phyloP scores from a whole-genome alignment of 192 early-diverging fungal species.

The Helicostylum pulchrum region DNA sequence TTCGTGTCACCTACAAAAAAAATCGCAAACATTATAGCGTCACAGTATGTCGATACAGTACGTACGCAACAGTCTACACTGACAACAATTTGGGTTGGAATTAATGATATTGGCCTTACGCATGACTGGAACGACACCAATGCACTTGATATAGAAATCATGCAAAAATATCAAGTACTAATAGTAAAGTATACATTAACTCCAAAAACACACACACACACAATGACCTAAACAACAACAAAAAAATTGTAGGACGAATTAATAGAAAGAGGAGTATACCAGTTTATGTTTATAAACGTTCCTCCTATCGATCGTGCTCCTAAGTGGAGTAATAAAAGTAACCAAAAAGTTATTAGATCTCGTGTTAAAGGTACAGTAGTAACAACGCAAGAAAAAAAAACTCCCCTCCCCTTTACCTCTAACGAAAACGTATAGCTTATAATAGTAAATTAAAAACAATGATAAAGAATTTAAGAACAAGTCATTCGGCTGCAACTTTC shows the following conservation, averaged over 20 bases:
- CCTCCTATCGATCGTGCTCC: conserved; percentile 18
- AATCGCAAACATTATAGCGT: background rate
- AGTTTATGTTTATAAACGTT: conserved; percentile 9
- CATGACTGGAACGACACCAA: conserved; percentile 7
- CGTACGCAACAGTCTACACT: conserved; percentile 1
- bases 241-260: conserved; percentile 2
- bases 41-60: conserved; percentile 4
- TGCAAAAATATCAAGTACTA: conserved; percentile 8
- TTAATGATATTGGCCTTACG: conserved; percentile 19
- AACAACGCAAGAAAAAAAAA: too few species aligned
- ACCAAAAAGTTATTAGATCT: background rate
- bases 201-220: too few species aligned
- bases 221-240: background rate
- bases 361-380: conserved; percentile 15
- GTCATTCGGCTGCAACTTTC: background rate
- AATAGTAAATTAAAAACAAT: conserved; percentile 15
- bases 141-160: conserved; percentile 2
- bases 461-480: conserved; percentile 1
- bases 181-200: conserved; percentile 5
- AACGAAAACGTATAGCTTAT: conserved; percentile 1
- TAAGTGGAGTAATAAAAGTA: background rate
- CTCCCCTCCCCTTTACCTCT: too few species aligned
- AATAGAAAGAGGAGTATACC: background rate
- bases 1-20: conserved; percentile 4
- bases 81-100: conserved; percentile 20